Percentiles rank a stretch among this genome's conserved stretches.
Evolutionary conservation across 352 stramenopile genomes (phyloP).

Genomic region (Phytophthora tubulina): DNA sequence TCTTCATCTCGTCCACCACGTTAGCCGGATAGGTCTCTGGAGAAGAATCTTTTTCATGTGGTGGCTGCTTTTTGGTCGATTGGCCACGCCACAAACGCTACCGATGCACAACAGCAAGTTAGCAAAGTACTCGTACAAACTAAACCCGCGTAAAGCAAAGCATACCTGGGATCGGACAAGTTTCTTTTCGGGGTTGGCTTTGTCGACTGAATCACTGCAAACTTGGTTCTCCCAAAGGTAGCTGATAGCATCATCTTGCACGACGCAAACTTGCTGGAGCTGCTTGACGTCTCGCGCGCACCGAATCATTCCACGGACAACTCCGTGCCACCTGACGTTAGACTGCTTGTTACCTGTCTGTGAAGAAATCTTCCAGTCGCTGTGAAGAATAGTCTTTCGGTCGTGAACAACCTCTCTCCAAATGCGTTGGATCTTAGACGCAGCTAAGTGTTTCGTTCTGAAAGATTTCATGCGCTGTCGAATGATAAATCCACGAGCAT

Average conservation of each 20-base stretch:
- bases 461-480: constrained; percentile 22
- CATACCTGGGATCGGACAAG: constrained; percentile 19
- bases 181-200: constrained; percentile 11
- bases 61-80: too few relatives aligned
- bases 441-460: constrained; percentile 14
- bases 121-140: neutral
- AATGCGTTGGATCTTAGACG: constrained; percentile 32
- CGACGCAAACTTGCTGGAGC: constrained; percentile 57
- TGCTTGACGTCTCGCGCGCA: constrained; percentile 48
- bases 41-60: neutral
- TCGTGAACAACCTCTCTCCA: constrained; percentile 31
- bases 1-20: constrained; percentile 25
- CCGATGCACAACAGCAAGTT: neutral
- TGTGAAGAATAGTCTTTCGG: constrained; percentile 11
- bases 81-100: too few relatives aligned
- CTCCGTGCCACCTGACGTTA: constrained; percentile 5
- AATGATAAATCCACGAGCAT: constrained; percentile 36
- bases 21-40: neutral
- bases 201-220: neutral
- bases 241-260: constrained; percentile 52
- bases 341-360: neutral
- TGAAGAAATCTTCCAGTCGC: constrained; percentile 1
- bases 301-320: constrained; percentile 24
- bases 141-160: neutral
- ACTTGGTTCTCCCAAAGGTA: constrained; percentile 28